Evolutionary conservation across 2,329 filamentous ascomycete genomes (phyloP).

Genomic region (Penicillium thymicola): DNA sequence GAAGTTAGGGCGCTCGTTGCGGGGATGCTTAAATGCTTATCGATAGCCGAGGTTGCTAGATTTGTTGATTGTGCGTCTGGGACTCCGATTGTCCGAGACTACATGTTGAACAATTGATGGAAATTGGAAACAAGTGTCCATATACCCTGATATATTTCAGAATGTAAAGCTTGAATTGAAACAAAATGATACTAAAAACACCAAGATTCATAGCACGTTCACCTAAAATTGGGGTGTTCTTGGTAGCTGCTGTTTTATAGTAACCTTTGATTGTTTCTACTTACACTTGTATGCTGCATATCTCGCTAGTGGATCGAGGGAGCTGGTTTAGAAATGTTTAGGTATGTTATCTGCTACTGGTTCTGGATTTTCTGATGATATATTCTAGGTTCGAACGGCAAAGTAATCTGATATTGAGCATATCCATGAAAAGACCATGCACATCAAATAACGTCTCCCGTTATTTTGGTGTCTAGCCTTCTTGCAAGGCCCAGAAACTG

Average conservation of each 20-base stretch:
- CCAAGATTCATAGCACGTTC: background rate
- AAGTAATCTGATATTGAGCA: too few species aligned
- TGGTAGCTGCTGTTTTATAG: background rate
- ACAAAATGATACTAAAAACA: background rate
- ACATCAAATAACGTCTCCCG: too few species aligned
- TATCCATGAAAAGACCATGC: too few species aligned
- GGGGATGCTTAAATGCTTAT: slow-evolving; percentile 1
- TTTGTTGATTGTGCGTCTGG: background rate
- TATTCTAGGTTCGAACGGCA: background rate
- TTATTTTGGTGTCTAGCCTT: too few species aligned
- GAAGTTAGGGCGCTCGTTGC: background rate
- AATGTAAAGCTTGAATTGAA: background rate
- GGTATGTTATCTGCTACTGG: background rate
- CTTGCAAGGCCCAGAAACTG: too few species aligned
- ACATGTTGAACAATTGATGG: background rate
- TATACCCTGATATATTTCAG: background rate
- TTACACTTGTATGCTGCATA: background rate
- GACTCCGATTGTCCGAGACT: background rate
- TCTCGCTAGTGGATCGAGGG: background rate
- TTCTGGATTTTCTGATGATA: background rate
- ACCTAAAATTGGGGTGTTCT: background rate
- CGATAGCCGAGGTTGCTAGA: background rate
- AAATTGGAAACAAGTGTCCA: background rate
- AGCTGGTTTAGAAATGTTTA: too few species aligned
- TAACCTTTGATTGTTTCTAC: background rate